Base-by-base conservation (phyloP, 2,329 filamentous ascomycete species). In the Ophiocordyceps sinensis region DNA sequence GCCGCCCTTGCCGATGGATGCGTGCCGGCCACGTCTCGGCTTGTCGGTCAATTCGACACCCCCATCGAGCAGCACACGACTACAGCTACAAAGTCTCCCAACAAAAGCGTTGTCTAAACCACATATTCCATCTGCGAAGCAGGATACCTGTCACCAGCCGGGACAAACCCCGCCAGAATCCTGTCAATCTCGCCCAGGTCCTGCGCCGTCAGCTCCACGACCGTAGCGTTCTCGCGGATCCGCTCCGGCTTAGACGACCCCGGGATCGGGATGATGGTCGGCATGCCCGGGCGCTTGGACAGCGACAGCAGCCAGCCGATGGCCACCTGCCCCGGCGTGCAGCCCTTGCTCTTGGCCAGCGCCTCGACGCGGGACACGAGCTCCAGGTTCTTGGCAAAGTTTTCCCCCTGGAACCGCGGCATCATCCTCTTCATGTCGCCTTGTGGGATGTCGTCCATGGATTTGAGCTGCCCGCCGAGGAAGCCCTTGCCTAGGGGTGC, bases 181-280 rank as follows among this genome's bases (percentile, higher is more conserved):
- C 51, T 49, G 38, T 75, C 68, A 39, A 79, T 70, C 47, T 67
- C 63, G 6, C 51, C 53, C 54, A 75, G 52, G 46, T 79, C 75
- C 5, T 63, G 64, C 3, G 66, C 61, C 1, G 60, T 67, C 37
- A 79, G 53, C 1, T 67, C 59, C 5, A 77, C 60, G 30, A 62
- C 47, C 44, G 63, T 67, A 28, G 65, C 58, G 49, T 84, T 84
- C 64, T 83, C 79, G n/a, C 62, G 50, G 11, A 82, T 66, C 19
- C 77, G 65, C 31, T 61, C 66, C 10, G 60, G 62, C 5, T 66
- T 75, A 1, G 73, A 74, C 9, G 79, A 72, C 3, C 79, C 79
- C 0, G 79, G 80, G 45, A 84, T 82, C 6, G 79, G 78, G 39
- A 84, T 71, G 45, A 82, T 71, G 14, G 51, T 56, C 19, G 71